Evolutionary conservation across 345 rosid species (phyloP), one percentile per base, ranked within the genome.

Genomic region (Salix arbutifolia): DNA sequence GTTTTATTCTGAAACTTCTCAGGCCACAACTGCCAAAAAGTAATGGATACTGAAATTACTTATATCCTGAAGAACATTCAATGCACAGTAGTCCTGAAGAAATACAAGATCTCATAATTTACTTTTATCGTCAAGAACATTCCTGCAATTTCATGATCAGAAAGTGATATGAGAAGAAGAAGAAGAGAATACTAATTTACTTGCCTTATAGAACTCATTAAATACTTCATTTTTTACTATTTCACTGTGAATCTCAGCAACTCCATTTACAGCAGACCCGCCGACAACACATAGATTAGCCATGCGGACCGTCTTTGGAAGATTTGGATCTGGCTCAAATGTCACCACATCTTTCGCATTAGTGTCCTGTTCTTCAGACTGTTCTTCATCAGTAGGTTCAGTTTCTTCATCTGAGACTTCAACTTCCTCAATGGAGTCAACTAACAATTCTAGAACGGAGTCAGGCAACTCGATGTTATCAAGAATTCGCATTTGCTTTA

Each of bases 181-280:
- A 28, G 56, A 70, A 61, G 31, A 67, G 40, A n/a, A 50, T 52
- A 10, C 8, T 56, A 53, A 14, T 17, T 30, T 26, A 66, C 2
- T 65, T 82, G 88, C 94, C 92, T 90, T 61, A 52, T 83, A 84
- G 68, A 91, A 91, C 3, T 86, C 92, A 80, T 87, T 87, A 77
- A 89, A 91, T 13, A 90, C 97, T 76, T 89, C 92, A 67, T 87
- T 77, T 79, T 88, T 89, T 53, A 91, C 92, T 73, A 91, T 91
- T 78, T 91, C 91, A 78, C 90, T 91, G 58, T 91, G 97, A 81
- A 90, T 91, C 80, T 86, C 90, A 77, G 94, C 97, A 61, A 89
- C 97, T 38, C 94, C 97, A 78, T 91, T 92, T n/a, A 91, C 92
- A 18, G 92, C 88, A 87, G 81, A 86, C 70, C 94, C 90, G 65